Evolutionary conservation across 2,329 filamentous ascomycete genomes (phyloP).

Genomic region (Ophiobolus disseminans): DNA sequence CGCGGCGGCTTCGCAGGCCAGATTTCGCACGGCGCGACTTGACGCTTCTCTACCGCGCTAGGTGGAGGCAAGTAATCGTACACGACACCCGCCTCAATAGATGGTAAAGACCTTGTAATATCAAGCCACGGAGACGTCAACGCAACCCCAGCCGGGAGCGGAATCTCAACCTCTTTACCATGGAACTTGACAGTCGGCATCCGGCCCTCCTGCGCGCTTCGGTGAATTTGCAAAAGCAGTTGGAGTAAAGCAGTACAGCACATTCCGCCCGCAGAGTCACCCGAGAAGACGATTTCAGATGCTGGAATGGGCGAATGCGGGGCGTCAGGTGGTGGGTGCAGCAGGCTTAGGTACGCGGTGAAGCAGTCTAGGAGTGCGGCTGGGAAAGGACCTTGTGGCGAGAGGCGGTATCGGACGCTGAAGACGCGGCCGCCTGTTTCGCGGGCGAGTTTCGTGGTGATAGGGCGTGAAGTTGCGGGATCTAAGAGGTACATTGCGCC

Average conservation of each 20-base stretch:
- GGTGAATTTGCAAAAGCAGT: conserved; percentile 69
- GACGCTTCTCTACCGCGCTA: conserved; percentile 43
- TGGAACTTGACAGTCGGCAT: conserved; percentile 64
- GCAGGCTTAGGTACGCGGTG: conserved; percentile 73
- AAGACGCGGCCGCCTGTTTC: conserved; percentile 72
- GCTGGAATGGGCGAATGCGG: conserved; percentile 71
- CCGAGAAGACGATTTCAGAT: conserved; percentile 72
- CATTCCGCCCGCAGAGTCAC: conserved; percentile 80
- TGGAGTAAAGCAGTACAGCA: conserved; percentile 72
- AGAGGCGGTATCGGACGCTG: conserved; percentile 75
- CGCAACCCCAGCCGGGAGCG: conserved; percentile 70
- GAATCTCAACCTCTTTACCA: conserved; percentile 64
- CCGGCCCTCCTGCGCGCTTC: conserved; percentile 49
- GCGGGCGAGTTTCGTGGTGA: conserved; percentile 68
- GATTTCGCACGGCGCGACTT: conserved; percentile 57
- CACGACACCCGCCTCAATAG: conserved; percentile 57
- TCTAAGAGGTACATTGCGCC: conserved; percentile 78
- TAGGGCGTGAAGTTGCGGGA: conserved; percentile 68
- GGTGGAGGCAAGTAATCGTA: conserved; percentile 70
- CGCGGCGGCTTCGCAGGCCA: conserved; percentile 57
- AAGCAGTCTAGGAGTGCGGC: conserved; percentile 75
- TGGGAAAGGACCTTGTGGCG: conserved; percentile 78
- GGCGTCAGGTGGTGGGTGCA: conserved; percentile 73
- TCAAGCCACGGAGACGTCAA: conserved; percentile 75
- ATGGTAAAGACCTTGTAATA: conserved; percentile 68